These are phyloP conservation scores for Plasmopara muralis DNA, from an alignment of 352 stramenopile species.

Conservation along the genomic window DNA sequence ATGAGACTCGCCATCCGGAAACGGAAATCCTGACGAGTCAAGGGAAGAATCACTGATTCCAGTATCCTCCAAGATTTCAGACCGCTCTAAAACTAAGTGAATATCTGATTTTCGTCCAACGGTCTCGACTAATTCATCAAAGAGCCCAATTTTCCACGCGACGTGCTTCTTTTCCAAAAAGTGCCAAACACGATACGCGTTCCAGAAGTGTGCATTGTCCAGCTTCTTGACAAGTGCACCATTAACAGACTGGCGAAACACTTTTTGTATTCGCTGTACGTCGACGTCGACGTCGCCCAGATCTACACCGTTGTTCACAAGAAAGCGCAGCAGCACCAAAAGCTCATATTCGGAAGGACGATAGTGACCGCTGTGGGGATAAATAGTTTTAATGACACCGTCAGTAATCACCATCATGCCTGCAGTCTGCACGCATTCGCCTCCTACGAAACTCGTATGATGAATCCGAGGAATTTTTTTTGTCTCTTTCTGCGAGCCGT, in stretches of 20 bases:
- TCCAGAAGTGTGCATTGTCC: constrained; percentile 84
- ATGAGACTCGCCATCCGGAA: constrained; percentile 21
- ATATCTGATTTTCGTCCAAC: constrained; percentile 48
- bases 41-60: constrained; percentile 38
- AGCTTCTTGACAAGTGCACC: constrained; percentile 68
- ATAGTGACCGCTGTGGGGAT: constrained; percentile 97
- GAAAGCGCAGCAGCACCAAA: constrained; percentile 90
- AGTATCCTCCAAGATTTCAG: constrained; percentile 37
- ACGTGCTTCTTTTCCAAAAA: constrained; percentile 74
- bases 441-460: constrained; percentile 96
- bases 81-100: constrained; percentile 32
- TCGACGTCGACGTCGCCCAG: constrained; percentile 89
- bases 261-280: constrained; percentile 94
- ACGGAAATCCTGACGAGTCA: constrained; percentile 25
- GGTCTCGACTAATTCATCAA: constrained; percentile 71
- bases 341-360: constrained; percentile 93
- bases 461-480: constrained; percentile 92
- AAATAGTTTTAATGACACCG: constrained; percentile 90
- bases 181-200: constrained; percentile 62
- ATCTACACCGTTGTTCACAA: constrained; percentile 88
- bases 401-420: constrained; percentile 94
- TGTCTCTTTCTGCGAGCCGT: constrained; percentile 92
- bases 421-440: constrained; percentile 94
- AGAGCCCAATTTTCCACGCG: constrained; percentile 66
- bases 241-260: constrained; percentile 84